Conservation (phyloP, 1,284 basidiomycete genomes). For the Xerocomus amazonicus region DNA sequence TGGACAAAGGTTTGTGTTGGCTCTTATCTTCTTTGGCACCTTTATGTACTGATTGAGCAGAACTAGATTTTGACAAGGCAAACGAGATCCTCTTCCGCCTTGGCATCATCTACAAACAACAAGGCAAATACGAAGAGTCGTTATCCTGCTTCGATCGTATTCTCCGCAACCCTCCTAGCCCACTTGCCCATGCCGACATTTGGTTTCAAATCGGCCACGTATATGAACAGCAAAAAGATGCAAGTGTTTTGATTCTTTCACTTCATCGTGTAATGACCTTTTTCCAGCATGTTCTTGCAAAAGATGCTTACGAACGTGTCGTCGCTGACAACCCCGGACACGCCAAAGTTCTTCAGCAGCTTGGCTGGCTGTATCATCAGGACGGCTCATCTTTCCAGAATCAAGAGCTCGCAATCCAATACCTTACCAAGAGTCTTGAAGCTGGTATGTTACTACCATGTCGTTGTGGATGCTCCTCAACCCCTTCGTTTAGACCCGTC, state of each 20-base stretch:
- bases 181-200: slow-evolving; percentile 95
- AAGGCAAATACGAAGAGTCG: slow-evolving; percentile 85
- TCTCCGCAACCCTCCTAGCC: slow-evolving; percentile 90
- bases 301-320: slow-evolving; percentile 97
- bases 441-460: slow-evolving; percentile 57
- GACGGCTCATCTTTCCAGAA: slow-evolving; percentile 92
- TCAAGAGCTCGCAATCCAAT: slow-evolving; percentile 90
- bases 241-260: slow-evolving; percentile 37
- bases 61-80: slow-evolving; percentile 93
- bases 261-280: not conserved
- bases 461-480: slow-evolving; percentile 4
- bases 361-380: slow-evolving; percentile 97
- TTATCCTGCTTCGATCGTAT: slow-evolving; percentile 95
- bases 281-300: slow-evolving; percentile 79
- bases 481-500: slow-evolving; percentile 63
- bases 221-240: slow-evolving; percentile 94
- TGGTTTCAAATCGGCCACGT: slow-evolving; percentile 99
- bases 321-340: slow-evolving; percentile 91
- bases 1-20: slow-evolving; percentile 80
- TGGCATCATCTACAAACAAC: slow-evolving; percentile 99
- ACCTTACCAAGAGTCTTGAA: slow-evolving; percentile 92
- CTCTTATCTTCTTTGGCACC: slow-evolving; percentile 12
- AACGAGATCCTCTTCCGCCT: slow-evolving; percentile 98
- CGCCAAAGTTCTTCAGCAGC: slow-evolving; percentile 96
- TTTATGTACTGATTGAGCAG: slow-evolving; percentile 38